Base-by-base conservation (phyloP, 768 basidiomycete species). In the Tylopilus balloui region DNA sequence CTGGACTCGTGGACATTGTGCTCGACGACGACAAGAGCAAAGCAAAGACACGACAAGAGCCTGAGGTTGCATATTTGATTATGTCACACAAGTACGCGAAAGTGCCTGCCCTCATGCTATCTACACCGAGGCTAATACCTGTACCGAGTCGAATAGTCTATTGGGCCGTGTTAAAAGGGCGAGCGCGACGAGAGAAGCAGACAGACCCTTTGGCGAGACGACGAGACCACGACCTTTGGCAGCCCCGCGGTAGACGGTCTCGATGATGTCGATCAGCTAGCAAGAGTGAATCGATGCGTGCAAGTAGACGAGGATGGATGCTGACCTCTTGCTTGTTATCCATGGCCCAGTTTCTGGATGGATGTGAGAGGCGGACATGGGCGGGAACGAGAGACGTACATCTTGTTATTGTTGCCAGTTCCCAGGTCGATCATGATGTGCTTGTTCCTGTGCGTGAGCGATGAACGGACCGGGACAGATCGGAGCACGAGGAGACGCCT, bases 351-450 rank as follows among this genome's bases (percentile, higher is more conserved):
- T 97, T 98, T 69, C 96, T 97, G 58, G 38, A 39, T 19, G 1
- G 24, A 17, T 6, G 36, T 36, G 15, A 43, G 29, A 14, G 2
- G 20, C 2, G 2, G 21, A 20, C 12, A 20, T 9, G 34, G 32
- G 3, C 37, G 2, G 9, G 3, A 7, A 36, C 3, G 4, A 17
- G 11, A 15, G 4, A 75, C 91, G 56, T 50, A 94, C 93, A 96
- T 96, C 75, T 98, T 97, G 72, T 97, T 97, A 72, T 97, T 97
- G 71, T 98, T 96, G 76, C 94, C 94, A 42, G 94, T 98, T n/a
- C 93, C 94, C 56, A 98, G 72, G 80, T 97, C 96, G 63, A 99
- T 97, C 95, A 98, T 98, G 72, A 98, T 98, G 66, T 98, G 96
- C 66, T 98, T 96, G 69, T 95, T 95, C 36, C 94, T 95, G 59